phyloP scores from a whole-genome alignment of 1,139 yeast species.

The Tardiomyces blankii region DNA sequence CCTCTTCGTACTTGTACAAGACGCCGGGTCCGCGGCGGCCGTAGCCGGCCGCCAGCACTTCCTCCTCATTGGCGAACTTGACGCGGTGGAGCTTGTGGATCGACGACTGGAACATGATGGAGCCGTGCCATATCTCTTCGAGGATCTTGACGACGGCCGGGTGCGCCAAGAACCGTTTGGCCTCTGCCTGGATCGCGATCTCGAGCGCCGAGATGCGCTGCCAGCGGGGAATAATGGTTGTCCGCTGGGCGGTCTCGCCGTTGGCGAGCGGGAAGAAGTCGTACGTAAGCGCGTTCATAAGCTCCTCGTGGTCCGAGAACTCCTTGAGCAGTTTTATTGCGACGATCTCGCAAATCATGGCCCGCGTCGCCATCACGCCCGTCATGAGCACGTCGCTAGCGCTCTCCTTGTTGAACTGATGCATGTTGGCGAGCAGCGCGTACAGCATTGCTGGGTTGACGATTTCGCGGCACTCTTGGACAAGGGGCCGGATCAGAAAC shows the following conservation, averaged over 20 bases:
- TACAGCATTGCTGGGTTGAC: constrained; percentile 25
- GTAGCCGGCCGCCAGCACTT: constrained; percentile 15
- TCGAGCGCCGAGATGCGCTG: constrained; percentile 45
- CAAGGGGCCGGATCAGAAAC: constrained; percentile 41
- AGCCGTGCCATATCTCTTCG: constrained; percentile 47
- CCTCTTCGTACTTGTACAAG: constrained; percentile 26
- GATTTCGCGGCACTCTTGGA: constrained; percentile 16
- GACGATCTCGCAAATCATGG: constrained; percentile 44
- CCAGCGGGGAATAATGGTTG: constrained; percentile 28
- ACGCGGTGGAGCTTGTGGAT: constrained; percentile 29
- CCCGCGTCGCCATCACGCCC: constrained; percentile 41
- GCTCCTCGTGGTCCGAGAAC: constrained; percentile 31
- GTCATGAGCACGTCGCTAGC: constrained; percentile 37
- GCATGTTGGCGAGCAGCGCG: constrained; percentile 27
- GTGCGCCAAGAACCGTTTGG: constrained; percentile 45
- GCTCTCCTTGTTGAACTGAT: constrained; percentile 38
- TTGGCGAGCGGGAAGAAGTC: constrained; percentile 31
- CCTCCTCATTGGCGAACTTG: constrained; percentile 17
- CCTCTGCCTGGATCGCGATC: constrained; percentile 42
- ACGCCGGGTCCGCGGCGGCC: constrained; percentile 28
- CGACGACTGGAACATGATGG: constrained; percentile 29
- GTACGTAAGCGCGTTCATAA: constrained; percentile 32
- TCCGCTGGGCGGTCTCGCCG: constrained; percentile 14
- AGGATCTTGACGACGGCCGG: constrained; percentile 42
- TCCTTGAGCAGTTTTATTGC: constrained; percentile 44